These are phyloP conservation scores for Podaxis sp. DNA, from an alignment of 768 basidiomycete species.

Conservation along the genomic window DNA sequence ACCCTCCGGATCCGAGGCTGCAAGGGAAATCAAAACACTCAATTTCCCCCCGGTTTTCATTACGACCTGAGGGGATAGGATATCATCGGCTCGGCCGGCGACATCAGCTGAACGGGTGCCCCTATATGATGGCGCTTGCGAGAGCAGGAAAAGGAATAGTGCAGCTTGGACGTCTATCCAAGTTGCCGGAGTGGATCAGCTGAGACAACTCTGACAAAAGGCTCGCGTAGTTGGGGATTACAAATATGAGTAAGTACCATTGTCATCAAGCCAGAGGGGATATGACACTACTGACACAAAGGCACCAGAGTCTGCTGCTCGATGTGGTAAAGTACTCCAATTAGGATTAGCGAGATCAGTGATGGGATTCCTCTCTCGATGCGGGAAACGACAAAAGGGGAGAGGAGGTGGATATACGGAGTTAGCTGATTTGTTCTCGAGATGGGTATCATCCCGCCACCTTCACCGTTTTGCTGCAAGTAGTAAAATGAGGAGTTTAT, in stretches of 20 bases:
- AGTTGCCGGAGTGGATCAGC: too few species aligned
- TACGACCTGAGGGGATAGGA: too few species aligned
- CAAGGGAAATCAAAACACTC: too few species aligned
- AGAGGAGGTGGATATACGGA: not conserved
- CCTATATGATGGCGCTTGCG: too few species aligned
- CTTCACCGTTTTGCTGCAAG: not conserved
- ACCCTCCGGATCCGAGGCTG: too few species aligned
- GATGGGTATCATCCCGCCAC: not conserved
- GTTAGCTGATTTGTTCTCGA: not conserved
- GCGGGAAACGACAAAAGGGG: not conserved
- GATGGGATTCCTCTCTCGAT: not conserved
- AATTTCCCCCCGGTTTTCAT: too few species aligned
- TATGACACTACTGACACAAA: not conserved
- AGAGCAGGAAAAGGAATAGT: too few species aligned
- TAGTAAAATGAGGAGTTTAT: not conserved
- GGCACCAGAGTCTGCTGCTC: not conserved
- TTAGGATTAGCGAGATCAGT: not conserved
- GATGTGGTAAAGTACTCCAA: not conserved
- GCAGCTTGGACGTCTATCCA: too few species aligned
- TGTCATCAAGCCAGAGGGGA: not conserved
- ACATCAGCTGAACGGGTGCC: too few species aligned
- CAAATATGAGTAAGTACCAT: not conserved
- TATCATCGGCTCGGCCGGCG: too few species aligned
- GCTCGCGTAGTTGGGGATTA: not conserved
- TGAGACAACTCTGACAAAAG: not conserved